phyloP scores from a whole-genome alignment of 352 stramenopile species.

The Bremia lactucae region DNA sequence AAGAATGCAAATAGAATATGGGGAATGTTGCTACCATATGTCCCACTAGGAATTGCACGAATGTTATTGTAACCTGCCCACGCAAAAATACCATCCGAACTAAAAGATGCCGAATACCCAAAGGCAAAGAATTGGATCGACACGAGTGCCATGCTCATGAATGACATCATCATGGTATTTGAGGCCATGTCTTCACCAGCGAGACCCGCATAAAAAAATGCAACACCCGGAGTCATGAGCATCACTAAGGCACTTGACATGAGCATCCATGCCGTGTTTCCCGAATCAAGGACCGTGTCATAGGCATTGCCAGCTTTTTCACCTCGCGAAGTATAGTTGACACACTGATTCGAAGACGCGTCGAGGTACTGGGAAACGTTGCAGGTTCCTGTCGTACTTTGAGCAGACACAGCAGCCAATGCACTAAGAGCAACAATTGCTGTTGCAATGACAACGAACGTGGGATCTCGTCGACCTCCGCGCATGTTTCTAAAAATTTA shows the following conservation, averaged over 20 bases:
- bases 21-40: constrained; percentile 54
- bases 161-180: constrained; percentile 82
- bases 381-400: neutral
- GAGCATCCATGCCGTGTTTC: constrained; percentile 23
- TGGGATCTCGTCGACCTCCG: neutral
- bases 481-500: no score
- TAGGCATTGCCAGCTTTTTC: constrained; percentile 14
- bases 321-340: constrained; percentile 29
- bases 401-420: neutral
- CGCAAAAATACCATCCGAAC: constrained; percentile 47
- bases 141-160: constrained; percentile 62
- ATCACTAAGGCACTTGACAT: constrained; percentile 17
- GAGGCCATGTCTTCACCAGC: constrained; percentile 65
- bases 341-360: constrained; percentile 16
- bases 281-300: constrained; percentile 20
- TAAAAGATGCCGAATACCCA: constrained; percentile 67
- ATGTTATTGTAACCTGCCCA: constrained; percentile 61
- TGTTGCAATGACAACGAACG: neutral
- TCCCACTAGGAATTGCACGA: constrained; percentile 25
- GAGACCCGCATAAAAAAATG: constrained; percentile 69
- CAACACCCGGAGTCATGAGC: constrained; percentile 18
- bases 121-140: constrained; percentile 78
- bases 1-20: constrained; percentile 70
- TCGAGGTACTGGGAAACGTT: constrained; percentile 2
- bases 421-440: neutral